Base-by-base conservation (phyloP, 2,329 filamentous ascomycete genomes). In the Didymella glomerata region DNA sequence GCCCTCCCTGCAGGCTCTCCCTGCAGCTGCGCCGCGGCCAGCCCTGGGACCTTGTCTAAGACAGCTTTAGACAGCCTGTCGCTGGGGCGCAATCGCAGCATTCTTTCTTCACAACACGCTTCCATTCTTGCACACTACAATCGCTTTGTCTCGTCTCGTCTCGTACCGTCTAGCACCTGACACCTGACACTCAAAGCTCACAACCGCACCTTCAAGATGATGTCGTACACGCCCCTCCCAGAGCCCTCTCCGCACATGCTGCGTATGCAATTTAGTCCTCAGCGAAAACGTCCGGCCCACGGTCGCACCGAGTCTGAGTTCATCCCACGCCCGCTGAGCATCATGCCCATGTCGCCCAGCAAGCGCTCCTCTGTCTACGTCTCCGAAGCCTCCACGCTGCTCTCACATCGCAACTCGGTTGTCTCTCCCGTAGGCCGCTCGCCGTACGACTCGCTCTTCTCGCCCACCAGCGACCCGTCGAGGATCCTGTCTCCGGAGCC, bases 331-430 rank as follows among this genome's bases (percentile, higher is more conserved):
- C 63, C 66, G 14, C 64, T 69, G 25, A 68, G 63, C 45, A 59
- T 68, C 32, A 55, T 57, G 38, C 47, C 62, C 36, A 62, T 65
- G 57, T 61, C 60, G 36, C 68, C 66, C 51, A 62, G 46, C 54
- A 68, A 69, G 48, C 55, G 66, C n/a, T 63, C 66, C 11, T 70
- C 68, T 45, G 68, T 70, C 41, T 70, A 69, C 57, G 68, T 70
- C 20, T 69, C 68, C 28, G 67, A 69, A 50, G 68, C 67, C 24
- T 67, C 65, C 41, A 62, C 68, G 14, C 60, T 68, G 30, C 67
- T 69, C 46, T 61, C 63, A 38, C 66, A 66, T 48, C 49, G 60
- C 44, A 63, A 67, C n/a, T 59, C 67, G 52, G 65, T 68, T 40
- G 53, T 62, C 28, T 68, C 66, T 13, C 65, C 66, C 4, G 27